phyloP scores from a whole-genome alignment of 1,284 basidiomycete genomes.

The Phlebopus sp. region DNA sequence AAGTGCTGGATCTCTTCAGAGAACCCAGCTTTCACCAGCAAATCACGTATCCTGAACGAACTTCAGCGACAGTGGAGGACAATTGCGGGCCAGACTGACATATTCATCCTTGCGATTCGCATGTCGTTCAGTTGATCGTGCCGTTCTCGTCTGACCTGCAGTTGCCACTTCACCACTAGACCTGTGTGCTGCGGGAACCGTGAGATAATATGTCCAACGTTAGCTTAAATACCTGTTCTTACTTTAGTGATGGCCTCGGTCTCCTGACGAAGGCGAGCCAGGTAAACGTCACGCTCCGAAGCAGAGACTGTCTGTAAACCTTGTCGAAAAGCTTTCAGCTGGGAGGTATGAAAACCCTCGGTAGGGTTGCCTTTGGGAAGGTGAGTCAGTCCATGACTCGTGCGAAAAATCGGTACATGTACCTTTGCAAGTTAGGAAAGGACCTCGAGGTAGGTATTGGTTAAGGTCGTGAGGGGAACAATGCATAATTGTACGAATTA shows the following conservation, averaged over 20 bases:
- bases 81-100: constrained; percentile 14
- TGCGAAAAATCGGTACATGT: neutral
- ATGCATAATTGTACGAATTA: constrained; percentile 12
- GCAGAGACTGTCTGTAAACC: constrained; percentile 12
- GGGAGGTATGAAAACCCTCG: constrained; percentile 25
- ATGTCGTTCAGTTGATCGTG: constrained; percentile 21
- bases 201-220: neutral
- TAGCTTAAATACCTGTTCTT: neutral
- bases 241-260: constrained; percentile 13
- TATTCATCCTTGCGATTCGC: constrained; percentile 25
- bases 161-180: constrained; percentile 26
- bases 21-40: constrained; percentile 20
- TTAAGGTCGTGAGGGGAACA: constrained; percentile 15
- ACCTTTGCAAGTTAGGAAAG: constrained; percentile 25
- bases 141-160: constrained; percentile 15
- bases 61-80: constrained; percentile 8
- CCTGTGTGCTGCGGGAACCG: constrained; percentile 23
- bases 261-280: constrained; percentile 17
- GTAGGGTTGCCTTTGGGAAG: constrained; percentile 13
- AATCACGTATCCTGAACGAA: constrained; percentile 16
- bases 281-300: constrained; percentile 20
- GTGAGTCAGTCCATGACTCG: constrained; percentile 5
- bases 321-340: constrained; percentile 20
- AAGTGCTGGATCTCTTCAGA: constrained; percentile 27
- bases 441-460: constrained; percentile 27